phyloP scores from a whole-genome alignment of 164 flowering plant genomes.

The Berberis thunbergii region DNA sequence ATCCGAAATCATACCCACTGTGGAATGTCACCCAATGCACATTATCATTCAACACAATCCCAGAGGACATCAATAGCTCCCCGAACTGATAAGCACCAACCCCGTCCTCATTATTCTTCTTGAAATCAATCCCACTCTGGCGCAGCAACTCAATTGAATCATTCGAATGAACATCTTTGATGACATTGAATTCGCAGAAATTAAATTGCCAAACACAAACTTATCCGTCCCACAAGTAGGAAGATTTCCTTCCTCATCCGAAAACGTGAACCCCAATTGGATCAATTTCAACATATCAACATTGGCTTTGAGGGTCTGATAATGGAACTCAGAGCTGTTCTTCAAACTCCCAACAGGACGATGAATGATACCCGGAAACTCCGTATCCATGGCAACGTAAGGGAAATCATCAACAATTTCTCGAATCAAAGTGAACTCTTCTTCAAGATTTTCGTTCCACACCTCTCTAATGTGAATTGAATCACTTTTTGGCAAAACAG shows the following conservation, averaged over 20 bases:
- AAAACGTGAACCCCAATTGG: conserved; percentile 43
- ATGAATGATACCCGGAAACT: conserved; percentile 33
- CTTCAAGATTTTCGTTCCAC: conserved; percentile 36
- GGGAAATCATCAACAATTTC: conserved; percentile 39
- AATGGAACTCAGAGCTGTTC: conserved; percentile 22
- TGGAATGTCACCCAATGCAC: conserved; percentile 36
- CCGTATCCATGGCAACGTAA: conserved; percentile 41
- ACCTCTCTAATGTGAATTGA: conserved; percentile 40
- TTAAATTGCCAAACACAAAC: conserved; percentile 42
- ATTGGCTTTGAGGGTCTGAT: conserved; percentile 33
- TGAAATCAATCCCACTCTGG: conserved; percentile 31
- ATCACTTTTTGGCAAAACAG: conserved; percentile 22
- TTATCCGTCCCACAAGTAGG: conserved; percentile 36
- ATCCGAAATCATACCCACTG: conserved; percentile 36
- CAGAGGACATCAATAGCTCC: conserved; percentile 24
- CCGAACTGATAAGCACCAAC: conserved; percentile 20
- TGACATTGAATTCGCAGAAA: conserved; percentile 34
- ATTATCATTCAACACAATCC: conserved; percentile 24
- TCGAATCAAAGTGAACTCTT: conserved; percentile 30
- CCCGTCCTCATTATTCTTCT: conserved; percentile 21
- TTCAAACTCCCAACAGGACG: conserved; percentile 27
- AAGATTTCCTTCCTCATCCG: conserved; percentile 37
- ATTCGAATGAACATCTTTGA: conserved; percentile 29
- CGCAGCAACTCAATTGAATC: conserved; percentile 37
- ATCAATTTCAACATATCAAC: conserved; percentile 40